A percentile compares a stretch with the other conserved stretches of the same genome.
Evolutionary conservation across 2,329 filamentous ascomycete species (phyloP).

Genomic region (Fusarium globosum): DNA sequence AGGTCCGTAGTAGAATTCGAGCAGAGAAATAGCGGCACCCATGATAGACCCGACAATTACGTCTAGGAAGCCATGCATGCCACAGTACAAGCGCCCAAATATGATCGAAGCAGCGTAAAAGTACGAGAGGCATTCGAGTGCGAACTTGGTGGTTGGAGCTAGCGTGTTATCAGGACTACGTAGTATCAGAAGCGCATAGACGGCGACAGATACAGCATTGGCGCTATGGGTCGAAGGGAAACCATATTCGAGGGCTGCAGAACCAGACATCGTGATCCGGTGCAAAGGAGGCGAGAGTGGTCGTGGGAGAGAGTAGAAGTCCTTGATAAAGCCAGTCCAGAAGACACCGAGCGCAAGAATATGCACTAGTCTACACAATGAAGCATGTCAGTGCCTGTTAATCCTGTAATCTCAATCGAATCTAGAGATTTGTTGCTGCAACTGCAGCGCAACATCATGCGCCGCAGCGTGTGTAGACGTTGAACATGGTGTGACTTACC

Average conservation of each 20-base stretch:
- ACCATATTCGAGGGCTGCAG: constrained; percentile 93
- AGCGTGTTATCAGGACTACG: constrained; percentile 72
- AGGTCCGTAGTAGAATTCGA: constrained; percentile 70
- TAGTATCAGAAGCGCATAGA: constrained; percentile 82
- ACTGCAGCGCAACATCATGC: constrained; percentile 6
- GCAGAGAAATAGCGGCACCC: constrained; percentile 72
- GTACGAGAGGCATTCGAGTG: constrained; percentile 77
- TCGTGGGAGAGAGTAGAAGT: constrained; percentile 90
- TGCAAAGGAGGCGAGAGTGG: constrained; percentile 92
- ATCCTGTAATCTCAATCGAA: background rate
- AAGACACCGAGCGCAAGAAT: constrained; percentile 84
- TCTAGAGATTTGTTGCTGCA: background rate
- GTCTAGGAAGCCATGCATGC: constrained; percentile 98
- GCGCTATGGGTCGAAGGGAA: constrained; percentile 98
- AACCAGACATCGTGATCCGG: constrained; percentile 97
- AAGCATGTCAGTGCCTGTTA: constrained; percentile 33
- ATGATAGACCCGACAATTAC: constrained; percentile 83
- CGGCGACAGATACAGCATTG: constrained; percentile 93
- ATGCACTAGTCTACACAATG: constrained; percentile 69
- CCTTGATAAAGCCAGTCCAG: constrained; percentile 93
- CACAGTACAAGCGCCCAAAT: constrained; percentile 92
- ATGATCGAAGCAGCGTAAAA: constrained; percentile 91
- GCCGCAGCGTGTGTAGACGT: constrained; percentile 15
- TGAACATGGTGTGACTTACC: constrained; percentile 65
- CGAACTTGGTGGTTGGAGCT: constrained; percentile 66